Conservation (phyloP, 140 eudicot species). For the Stevia rebaudiana region DNA sequence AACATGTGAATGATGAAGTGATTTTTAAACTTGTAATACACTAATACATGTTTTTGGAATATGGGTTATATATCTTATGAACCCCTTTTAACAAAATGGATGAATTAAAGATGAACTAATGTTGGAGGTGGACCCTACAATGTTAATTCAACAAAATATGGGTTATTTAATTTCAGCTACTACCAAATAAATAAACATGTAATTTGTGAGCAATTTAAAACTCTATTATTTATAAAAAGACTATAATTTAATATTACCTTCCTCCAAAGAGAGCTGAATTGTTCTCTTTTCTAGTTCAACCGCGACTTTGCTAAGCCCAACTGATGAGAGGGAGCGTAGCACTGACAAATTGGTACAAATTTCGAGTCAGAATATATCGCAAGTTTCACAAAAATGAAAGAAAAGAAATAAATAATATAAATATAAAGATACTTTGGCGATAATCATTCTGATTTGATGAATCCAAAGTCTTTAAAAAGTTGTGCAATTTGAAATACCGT, state of each 20-base stretch:
- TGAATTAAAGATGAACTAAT: background rate
- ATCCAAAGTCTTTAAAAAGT: constrained; percentile 50
- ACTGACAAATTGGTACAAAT: constrained; percentile 35
- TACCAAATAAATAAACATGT: background rate
- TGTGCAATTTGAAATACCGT: constrained; percentile 52
- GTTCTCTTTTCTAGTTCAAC: constrained; percentile 81
- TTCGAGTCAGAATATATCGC: constrained; percentile 12
- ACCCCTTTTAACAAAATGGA: background rate
- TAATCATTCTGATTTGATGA: constrained; percentile 59
- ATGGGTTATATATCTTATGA: background rate
- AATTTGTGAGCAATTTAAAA: constrained; percentile 6
- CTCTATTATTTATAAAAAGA: background rate
- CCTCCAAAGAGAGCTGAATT: constrained; percentile 69
- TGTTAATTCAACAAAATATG: background rate
- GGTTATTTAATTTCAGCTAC: background rate
- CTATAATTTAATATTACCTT: constrained; percentile 46
- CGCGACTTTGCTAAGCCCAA: constrained; percentile 77
- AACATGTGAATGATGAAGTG: background rate
- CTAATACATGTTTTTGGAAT: background rate
- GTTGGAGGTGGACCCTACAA: background rate
- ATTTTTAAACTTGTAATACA: background rate
- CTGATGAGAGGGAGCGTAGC: constrained; percentile 73
- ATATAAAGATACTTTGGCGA: constrained; percentile 44
- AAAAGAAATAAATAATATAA: background rate
- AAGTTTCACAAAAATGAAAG: background rate